Conservation (phyloP, 139 green algal genomes). For the Zygnema cylindricum region DNA sequence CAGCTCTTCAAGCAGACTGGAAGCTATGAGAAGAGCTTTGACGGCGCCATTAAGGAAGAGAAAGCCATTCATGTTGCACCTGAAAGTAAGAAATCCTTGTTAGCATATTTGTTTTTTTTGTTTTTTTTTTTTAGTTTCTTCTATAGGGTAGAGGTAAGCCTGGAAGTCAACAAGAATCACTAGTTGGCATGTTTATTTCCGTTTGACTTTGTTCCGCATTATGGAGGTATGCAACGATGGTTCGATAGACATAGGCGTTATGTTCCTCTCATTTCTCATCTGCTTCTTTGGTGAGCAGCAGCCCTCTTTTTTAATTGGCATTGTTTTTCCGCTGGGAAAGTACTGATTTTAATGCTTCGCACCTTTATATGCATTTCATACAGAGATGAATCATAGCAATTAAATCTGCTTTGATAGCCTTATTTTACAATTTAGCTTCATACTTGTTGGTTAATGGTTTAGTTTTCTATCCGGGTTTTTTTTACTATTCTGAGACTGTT, state of each 20-base stretch:
- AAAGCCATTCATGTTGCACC: not conserved
- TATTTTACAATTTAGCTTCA: not conserved
- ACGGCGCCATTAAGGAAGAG: slow-evolving; percentile 40
- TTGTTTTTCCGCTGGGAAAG: too few relatives aligned
- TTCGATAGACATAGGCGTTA: too few relatives aligned
- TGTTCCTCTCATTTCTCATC: too few relatives aligned
- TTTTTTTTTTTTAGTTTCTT: too few relatives aligned
- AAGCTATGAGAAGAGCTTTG: slow-evolving; percentile 41
- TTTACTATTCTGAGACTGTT: not conserved
- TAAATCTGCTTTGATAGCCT: not conserved
- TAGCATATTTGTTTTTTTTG: not conserved
- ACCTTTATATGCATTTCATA: not conserved
- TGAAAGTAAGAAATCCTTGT: slow-evolving; percentile 28
- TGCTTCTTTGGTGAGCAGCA: too few relatives aligned
- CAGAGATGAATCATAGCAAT: slow-evolving; percentile 4
- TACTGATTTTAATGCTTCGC: too few relatives aligned
- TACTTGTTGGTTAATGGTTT: too few relatives aligned
- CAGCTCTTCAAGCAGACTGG: slow-evolving; percentile 58
- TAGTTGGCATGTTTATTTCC: too few relatives aligned
- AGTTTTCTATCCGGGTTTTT: not conserved
- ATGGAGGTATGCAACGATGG: too few relatives aligned
- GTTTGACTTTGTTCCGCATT: too few relatives aligned
- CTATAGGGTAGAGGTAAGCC: not conserved
- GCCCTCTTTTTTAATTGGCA: too few relatives aligned
- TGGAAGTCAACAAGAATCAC: too few relatives aligned